phyloP scores from a whole-genome alignment of 352 stramenopile species.

The Pythium sp. region DNA sequence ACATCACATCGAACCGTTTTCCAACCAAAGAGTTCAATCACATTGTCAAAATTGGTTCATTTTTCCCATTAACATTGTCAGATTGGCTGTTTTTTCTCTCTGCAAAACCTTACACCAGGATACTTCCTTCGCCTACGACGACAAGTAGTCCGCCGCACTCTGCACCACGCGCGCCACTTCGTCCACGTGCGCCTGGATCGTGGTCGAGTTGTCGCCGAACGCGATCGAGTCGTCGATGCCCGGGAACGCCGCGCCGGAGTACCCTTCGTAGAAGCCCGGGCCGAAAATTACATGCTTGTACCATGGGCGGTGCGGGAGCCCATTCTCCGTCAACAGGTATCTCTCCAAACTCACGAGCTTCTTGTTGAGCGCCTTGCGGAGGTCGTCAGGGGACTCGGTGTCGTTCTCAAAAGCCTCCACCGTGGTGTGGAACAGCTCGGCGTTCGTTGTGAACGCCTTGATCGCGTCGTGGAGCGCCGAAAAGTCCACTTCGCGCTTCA shows the following conservation, averaged over 20 bases:
- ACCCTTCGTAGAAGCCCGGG: constrained; percentile 53
- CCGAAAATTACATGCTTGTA: constrained; percentile 66
- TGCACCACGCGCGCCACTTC: constrained; percentile 27
- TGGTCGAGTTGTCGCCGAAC: constrained; percentile 35
- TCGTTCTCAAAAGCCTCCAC: neutral
- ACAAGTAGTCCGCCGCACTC: constrained; percentile 4
- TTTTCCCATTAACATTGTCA: neutral
- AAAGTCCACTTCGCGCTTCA: constrained; percentile 33
- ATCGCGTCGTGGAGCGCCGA: constrained; percentile 36
- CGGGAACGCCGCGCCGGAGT: constrained; percentile 45
- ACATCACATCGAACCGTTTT: neutral
- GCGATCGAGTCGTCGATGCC: constrained; percentile 44
- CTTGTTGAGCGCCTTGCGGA: constrained; percentile 38
- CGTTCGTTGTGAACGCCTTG: constrained; percentile 33
- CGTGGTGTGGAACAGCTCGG: constrained; percentile 30
- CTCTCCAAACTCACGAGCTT: constrained; percentile 53
- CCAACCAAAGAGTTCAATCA: neutral
- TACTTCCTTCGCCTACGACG: neutral
- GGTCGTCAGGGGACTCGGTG: neutral
- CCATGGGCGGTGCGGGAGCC: constrained; percentile 48
- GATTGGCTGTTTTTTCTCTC: too few species aligned
- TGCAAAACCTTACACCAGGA: too few species aligned
- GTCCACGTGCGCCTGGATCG: constrained; percentile 43
- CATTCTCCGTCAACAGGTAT: constrained; percentile 32
- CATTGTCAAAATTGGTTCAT: neutral